phyloP scores from a whole-genome alignment of 2,329 filamentous ascomycete species.

The Calonectria multiphialidica region DNA sequence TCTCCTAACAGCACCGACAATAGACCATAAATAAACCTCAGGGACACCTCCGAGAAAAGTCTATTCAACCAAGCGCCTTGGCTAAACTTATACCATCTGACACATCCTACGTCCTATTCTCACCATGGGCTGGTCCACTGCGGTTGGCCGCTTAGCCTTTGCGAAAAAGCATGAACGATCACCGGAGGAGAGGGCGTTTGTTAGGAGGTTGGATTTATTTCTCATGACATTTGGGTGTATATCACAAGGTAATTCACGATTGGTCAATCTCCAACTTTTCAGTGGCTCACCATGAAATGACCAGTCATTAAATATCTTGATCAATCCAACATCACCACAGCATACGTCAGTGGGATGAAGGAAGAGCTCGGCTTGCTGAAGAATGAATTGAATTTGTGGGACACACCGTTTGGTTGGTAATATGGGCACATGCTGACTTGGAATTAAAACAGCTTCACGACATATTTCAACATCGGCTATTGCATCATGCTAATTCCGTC shows the following conservation, averaged over 20 bases:
- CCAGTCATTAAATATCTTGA: conserved; percentile 19
- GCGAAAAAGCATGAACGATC: conserved; percentile 20
- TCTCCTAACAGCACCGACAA: background rate
- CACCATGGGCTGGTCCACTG: conserved; percentile 8
- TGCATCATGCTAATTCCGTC: conserved; percentile 58
- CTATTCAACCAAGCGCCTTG: background rate
- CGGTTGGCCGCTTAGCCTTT: conserved; percentile 14
- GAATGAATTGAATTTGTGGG: conserved; percentile 27
- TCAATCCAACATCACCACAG: conserved; percentile 19
- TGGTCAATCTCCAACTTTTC: too few species aligned
- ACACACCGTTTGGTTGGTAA: background rate
- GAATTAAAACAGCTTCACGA: conserved; percentile 42
- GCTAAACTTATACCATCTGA: background rate
- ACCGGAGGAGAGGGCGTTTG: conserved; percentile 11
- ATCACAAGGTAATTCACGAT: conserved; percentile 4
- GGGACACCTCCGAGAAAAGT: background rate
- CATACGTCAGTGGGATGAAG: conserved; percentile 21
- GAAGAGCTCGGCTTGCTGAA: conserved; percentile 34
- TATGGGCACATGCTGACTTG: background rate
- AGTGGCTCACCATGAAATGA: background rate
- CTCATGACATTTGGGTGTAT: conserved; percentile 24
- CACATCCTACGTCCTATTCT: background rate
- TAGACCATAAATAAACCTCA: conserved; percentile 17
- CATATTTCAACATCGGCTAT: conserved; percentile 70
- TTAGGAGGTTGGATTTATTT: conserved; percentile 13